These are phyloP conservation scores for Mycena sp. DNA, from an alignment of 1,284 basidiomycete genomes.

Conservation along the genomic window DNA sequence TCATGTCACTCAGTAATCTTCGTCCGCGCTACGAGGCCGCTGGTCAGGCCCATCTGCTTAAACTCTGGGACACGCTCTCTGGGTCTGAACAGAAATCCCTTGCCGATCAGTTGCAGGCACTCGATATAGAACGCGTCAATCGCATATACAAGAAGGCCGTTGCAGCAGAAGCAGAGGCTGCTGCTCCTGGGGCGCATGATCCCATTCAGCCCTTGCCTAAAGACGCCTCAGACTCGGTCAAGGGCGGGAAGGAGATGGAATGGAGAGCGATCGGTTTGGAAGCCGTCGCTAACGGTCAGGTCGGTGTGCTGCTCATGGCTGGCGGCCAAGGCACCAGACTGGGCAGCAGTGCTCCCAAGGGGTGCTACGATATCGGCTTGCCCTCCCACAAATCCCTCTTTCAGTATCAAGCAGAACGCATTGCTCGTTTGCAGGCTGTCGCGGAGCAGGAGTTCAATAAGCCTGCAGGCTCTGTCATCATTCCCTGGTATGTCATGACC, in stretches of 20 bases:
- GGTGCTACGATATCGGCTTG: constrained; percentile 97
- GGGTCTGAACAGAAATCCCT: constrained; percentile 73
- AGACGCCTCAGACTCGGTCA: constrained; percentile 72
- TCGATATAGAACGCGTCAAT: constrained; percentile 94
- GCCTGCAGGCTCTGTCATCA: constrained; percentile 65
- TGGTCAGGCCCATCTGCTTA: constrained; percentile 89
- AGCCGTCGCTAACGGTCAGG: constrained; percentile 84
- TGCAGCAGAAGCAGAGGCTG: constrained; percentile 66
- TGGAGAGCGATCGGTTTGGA: constrained; percentile 83
- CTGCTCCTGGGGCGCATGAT: constrained; percentile 55
- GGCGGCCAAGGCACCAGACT: constrained; percentile 97
- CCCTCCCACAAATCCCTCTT: constrained; percentile 95
- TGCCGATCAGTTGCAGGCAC: constrained; percentile 77
- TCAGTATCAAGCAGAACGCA: constrained; percentile 96
- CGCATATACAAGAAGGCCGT: constrained; percentile 86
- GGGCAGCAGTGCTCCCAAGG: constrained; percentile 93
- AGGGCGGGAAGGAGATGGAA: constrained; percentile 66
- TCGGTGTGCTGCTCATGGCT: constrained; percentile 96
- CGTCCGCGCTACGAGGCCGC: constrained; percentile 78
- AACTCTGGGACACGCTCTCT: constrained; percentile 85
- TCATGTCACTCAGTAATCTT: constrained; percentile 61
- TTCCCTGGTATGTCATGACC: constrained; percentile 99
- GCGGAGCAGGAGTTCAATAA: constrained; percentile 70
- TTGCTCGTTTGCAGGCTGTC: constrained; percentile 82
- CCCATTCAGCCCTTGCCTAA: constrained; percentile 84